Evolutionary conservation across 2,329 filamentous ascomycete species (phyloP).

Genomic region (Pseudogymnoascus sp.): DNA sequence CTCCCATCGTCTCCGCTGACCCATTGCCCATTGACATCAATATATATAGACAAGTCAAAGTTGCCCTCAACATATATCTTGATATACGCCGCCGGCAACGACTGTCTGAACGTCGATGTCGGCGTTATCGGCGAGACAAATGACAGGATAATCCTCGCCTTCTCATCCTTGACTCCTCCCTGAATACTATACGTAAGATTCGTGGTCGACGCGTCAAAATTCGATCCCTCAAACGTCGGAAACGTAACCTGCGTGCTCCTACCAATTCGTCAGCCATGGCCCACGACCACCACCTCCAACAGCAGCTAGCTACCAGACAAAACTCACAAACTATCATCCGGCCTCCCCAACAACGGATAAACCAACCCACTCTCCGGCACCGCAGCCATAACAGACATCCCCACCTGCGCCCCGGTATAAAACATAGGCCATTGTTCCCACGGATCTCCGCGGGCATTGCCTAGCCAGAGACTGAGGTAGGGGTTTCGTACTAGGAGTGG

Average conservation of each 20-base stretch:
- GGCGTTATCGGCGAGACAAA: slow-evolving; percentile 36
- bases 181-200: slow-evolving; percentile 57
- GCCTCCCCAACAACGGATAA: slow-evolving; percentile 56
- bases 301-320: background rate
- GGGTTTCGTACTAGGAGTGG: slow-evolving; percentile 52
- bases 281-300: background rate
- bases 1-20: slow-evolving; percentile 66
- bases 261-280: background rate
- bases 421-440: slow-evolving; percentile 86
- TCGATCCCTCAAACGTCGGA: slow-evolving; percentile 50
- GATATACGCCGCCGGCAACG: slow-evolving; percentile 65
- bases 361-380: slow-evolving; percentile 50
- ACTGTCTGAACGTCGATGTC: slow-evolving; percentile 25
- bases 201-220: slow-evolving; percentile 62
- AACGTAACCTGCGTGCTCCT: slow-evolving; percentile 48
- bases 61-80: slow-evolving; percentile 60
- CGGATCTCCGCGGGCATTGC: slow-evolving; percentile 60
- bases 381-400: slow-evolving; percentile 54
- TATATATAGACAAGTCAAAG: slow-evolving; percentile 55
- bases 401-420: slow-evolving; percentile 61
- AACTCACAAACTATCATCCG: slow-evolving; percentile 22
- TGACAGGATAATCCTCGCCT: slow-evolving; percentile 50
- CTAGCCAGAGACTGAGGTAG: slow-evolving; percentile 54
- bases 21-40: slow-evolving; percentile 71
- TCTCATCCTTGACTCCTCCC: slow-evolving; percentile 18